A percentile compares a stretch with the other conserved stretches of the same genome.
These are phyloP conservation scores for Tetracladium maxilliforme DNA, from an alignment of 2,329 filamentous ascomycete genomes.

Conservation along the genomic window DNA sequence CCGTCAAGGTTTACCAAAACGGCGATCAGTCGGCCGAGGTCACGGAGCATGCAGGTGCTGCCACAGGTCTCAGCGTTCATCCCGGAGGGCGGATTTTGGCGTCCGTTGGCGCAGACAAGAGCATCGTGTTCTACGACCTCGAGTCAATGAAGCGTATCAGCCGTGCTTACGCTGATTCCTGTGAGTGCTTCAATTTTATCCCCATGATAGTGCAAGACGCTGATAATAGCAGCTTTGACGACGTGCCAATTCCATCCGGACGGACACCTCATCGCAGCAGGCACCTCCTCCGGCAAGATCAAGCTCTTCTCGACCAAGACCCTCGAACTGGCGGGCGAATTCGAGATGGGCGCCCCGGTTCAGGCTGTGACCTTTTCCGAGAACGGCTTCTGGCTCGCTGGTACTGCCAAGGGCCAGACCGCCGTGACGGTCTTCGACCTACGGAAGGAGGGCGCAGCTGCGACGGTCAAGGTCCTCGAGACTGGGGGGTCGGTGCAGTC, in stretches of 20 bases:
- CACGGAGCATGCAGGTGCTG: conserved; percentile 69
- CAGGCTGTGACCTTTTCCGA: conserved; percentile 78
- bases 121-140: conserved; percentile 80
- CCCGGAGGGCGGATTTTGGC: conserved; percentile 72
- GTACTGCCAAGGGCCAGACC: conserved; percentile 62
- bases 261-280: conserved; percentile 82
- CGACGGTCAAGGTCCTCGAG: conserved; percentile 72
- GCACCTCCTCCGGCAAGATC: conserved; percentile 66
- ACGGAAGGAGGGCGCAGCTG: conserved; percentile 75
- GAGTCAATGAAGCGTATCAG: conserved; percentile 50
- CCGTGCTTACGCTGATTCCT: conserved; percentile 65
- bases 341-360: conserved; percentile 53
- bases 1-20: conserved; percentile 62
- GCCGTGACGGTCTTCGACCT: conserved; percentile 82
- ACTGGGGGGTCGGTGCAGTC: conserved; percentile 64
- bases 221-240: conserved; percentile 45
- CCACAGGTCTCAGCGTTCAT: conserved; percentile 65
- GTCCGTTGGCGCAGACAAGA: conserved; percentile 84
- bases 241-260: conserved; percentile 86
- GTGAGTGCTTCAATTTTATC: conserved; percentile 34
- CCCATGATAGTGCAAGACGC: too few relatives aligned
- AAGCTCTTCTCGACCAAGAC: conserved; percentile 81
- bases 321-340: conserved; percentile 62
- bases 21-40: conserved; percentile 56
- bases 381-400: conserved; percentile 92